Percentiles rank a stretch among this genome's conserved stretches.
Evolutionary conservation across 768 basidiomycete species (phyloP).

Genomic region (Suillus weaverae): DNA sequence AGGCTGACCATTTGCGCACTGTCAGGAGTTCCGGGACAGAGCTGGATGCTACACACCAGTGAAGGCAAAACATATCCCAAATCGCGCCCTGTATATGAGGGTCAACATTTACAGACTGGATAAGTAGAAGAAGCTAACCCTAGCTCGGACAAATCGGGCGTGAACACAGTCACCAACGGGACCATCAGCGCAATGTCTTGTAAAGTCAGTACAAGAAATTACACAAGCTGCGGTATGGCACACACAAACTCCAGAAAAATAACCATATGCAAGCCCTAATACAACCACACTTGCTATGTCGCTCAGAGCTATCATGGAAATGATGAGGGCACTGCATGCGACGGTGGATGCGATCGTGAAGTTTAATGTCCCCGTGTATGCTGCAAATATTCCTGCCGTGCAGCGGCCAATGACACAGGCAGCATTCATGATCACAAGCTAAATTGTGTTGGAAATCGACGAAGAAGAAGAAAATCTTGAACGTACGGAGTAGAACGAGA

Average conservation of each 20-base stretch:
- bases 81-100: conserved; percentile 25
- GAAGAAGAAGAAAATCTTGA: neutral
- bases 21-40: too few relatives aligned
- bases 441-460: neutral
- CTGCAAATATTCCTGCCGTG: conserved; percentile 40
- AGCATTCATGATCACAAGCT: conserved; percentile 58
- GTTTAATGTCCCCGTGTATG: conserved; percentile 44
- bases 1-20: conserved; percentile 13
- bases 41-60: conserved; percentile 31
- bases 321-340: conserved; percentile 39
- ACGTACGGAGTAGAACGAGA: conserved; percentile 57
- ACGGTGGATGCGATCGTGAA: conserved; percentile 38
- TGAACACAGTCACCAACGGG: conserved; percentile 45
- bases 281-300: conserved; percentile 38
- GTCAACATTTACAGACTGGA: neutral
- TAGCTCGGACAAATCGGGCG: conserved; percentile 49
- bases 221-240: neutral
- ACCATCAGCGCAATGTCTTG: conserved; percentile 42
- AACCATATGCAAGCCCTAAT: conserved; percentile 47
- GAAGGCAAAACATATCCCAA: conserved; percentile 52
- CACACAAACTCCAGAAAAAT: conserved; percentile 48
- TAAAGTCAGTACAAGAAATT: neutral
- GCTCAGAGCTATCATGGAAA: conserved; percentile 44
- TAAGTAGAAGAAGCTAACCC: conserved; percentile 33
- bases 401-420: conserved; percentile 50